Conservation (phyloP, 1,284 basidiomycete species). For the Trichosporon faecale region DNA sequence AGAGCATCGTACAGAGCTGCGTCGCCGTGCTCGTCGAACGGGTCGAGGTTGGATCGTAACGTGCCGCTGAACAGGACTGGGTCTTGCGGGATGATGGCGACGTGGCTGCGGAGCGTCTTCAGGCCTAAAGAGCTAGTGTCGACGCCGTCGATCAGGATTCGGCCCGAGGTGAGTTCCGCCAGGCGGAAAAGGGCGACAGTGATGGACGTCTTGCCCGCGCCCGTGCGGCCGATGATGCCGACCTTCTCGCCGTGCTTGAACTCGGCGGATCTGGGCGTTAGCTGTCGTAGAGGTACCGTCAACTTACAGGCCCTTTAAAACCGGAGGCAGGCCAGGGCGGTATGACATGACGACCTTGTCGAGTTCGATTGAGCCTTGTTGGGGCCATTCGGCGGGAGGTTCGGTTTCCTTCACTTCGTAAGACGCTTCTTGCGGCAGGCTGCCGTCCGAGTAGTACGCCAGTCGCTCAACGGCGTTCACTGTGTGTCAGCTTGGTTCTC, state of each 20-base stretch:
- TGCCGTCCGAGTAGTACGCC: conserved; percentile 60
- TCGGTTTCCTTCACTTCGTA: conserved; percentile 60
- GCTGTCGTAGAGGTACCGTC: background rate
- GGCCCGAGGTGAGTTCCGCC: conserved; percentile 52
- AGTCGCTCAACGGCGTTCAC: conserved; percentile 72
- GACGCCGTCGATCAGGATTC: conserved; percentile 52
- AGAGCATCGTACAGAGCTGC: conserved; percentile 76
- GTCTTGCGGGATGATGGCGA: conserved; percentile 81
- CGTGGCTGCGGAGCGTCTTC: conserved; percentile 52
- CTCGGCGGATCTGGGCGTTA: conserved; percentile 18
- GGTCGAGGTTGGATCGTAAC: conserved; percentile 64
- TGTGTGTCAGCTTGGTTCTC: conserved; percentile 6
- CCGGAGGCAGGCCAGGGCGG: conserved; percentile 53
- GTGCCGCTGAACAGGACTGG: conserved; percentile 61
- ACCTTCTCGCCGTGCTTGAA: conserved; percentile 54
- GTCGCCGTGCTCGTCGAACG: conserved; percentile 70
- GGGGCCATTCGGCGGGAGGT: conserved; percentile 55
- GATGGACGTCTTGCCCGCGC: conserved; percentile 60
- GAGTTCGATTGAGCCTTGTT: conserved; percentile 41
- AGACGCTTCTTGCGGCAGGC: conserved; percentile 62
- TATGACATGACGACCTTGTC: conserved; percentile 52
- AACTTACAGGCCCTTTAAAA: conserved; percentile 54
- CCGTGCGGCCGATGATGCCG: conserved; percentile 55
- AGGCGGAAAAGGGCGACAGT: conserved; percentile 58
- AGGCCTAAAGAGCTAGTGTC: conserved; percentile 56